phyloP scores from a whole-genome alignment of 805 yeast species.

The Nakazawaea molendinolei region DNA sequence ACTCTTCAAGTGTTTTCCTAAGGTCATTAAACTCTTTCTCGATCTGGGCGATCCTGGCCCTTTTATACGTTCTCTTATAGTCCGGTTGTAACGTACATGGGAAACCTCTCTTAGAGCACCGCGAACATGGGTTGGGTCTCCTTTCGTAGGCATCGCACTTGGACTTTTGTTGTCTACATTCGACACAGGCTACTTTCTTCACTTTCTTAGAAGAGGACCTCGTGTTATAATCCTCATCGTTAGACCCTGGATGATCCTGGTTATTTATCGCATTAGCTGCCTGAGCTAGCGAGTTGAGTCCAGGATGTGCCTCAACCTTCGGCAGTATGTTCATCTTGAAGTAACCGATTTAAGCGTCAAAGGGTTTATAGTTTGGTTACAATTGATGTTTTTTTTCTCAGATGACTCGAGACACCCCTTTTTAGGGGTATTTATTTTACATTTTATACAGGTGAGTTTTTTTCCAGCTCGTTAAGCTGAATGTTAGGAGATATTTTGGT shows the following conservation, averaged over 20 bases:
- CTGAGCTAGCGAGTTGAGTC: conserved; percentile 11
- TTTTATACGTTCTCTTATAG: conserved; percentile 83
- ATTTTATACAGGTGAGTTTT: too few species aligned
- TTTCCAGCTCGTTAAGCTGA: too few species aligned
- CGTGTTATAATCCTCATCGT: not conserved
- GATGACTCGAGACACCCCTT: too few species aligned
- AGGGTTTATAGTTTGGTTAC: too few species aligned
- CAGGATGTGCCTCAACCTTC: conserved; percentile 4
- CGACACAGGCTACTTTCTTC: conserved; percentile 84
- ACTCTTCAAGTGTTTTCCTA: conserved; percentile 39
- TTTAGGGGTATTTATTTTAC: too few species aligned
- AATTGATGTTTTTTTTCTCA: conserved; percentile 1
- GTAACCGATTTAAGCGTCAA: too few species aligned
- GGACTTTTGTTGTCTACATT: conserved; percentile 93
- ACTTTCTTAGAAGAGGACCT: conserved; percentile 14
- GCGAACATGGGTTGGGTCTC: conserved; percentile 73
- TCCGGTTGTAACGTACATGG: conserved; percentile 71
- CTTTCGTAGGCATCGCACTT: conserved; percentile 79
- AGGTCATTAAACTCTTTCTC: conserved; percentile 75
- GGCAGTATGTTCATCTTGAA: conserved; percentile 5
- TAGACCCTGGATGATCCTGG: conserved; percentile 1
- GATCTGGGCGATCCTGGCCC: conserved; percentile 76
- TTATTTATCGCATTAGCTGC: conserved; percentile 9
- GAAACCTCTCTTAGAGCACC: conserved; percentile 68
- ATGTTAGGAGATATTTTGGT: too few species aligned